A percentile compares a stretch with the other conserved stretches of the same genome.
phyloP scores from a whole-genome alignment of 1,284 basidiomycete genomes.

The Hymenochaete sp. region DNA sequence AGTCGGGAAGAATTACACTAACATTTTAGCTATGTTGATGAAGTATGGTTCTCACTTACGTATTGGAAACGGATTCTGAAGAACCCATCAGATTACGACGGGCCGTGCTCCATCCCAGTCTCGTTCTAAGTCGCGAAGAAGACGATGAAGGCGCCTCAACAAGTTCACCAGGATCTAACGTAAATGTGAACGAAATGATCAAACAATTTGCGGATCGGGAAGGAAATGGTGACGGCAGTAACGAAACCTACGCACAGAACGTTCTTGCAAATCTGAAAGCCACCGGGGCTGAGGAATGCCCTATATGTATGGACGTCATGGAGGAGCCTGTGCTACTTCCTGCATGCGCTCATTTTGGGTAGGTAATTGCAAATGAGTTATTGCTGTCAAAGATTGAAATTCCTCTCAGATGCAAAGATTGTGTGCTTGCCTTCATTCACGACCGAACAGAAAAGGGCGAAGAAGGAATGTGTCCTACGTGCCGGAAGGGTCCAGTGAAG shows the following conservation, averaged over 20 bases:
- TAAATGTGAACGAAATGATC: conserved; percentile 60
- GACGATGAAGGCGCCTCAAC: conserved; percentile 34
- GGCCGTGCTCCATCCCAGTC: conserved; percentile 77
- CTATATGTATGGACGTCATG: conserved; percentile 74
- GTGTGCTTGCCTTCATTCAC: conserved; percentile 62
- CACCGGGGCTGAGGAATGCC: conserved; percentile 53
- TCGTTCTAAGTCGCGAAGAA: conserved; percentile 53
- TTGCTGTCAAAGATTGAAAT: neutral
- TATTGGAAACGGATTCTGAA: conserved; percentile 16
- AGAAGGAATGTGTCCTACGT: conserved; percentile 64
- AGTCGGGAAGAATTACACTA: conserved; percentile 79
- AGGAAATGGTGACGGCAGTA: conserved; percentile 25
- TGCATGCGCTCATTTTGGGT: conserved; percentile 73
- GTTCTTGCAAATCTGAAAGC: conserved; percentile 51
- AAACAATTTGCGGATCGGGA: conserved; percentile 41
- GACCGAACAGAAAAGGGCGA: conserved; percentile 59
- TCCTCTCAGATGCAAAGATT: conserved; percentile 71
- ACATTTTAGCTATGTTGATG: conserved; percentile 88
- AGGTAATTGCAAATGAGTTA: conserved; percentile 18
- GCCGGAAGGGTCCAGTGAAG: conserved; percentile 56
- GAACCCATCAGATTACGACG: conserved; percentile 60
- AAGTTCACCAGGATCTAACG: conserved; percentile 30
- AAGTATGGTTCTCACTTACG: conserved; percentile 37
- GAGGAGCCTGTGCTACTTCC: conserved; percentile 66
- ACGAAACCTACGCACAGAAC: conserved; percentile 51